Percentiles rank a stretch among this genome's conserved stretches.
Conservation (phyloP, 352 stramenopile species). For the Nothophytophthora sp. region DNA sequence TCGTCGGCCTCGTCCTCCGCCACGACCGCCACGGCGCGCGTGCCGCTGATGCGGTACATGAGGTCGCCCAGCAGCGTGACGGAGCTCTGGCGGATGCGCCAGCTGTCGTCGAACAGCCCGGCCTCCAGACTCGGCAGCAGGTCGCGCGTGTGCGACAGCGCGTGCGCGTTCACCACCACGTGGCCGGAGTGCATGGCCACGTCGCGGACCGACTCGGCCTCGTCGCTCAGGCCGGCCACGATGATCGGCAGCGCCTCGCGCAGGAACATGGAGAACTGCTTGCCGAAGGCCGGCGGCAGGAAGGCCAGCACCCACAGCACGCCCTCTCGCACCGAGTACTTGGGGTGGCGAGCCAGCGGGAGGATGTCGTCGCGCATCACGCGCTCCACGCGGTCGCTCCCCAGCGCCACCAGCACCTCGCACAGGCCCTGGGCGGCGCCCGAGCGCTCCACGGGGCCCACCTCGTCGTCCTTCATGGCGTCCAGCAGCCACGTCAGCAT, state of each 20-base stretch:
- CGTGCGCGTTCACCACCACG: constrained; percentile 97
- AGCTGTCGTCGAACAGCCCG: constrained; percentile 98
- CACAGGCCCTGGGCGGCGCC: constrained; percentile 98
- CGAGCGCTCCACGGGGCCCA: constrained; percentile 96
- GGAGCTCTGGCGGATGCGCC: constrained; percentile 98
- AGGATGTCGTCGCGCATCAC: constrained; percentile 95
- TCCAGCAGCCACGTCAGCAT: constrained; percentile 98
- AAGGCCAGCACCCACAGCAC: constrained; percentile 99
- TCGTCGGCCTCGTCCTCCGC: constrained; percentile 61
- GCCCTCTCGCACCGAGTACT: constrained; percentile 96
- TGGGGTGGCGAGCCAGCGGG: constrained; percentile 93
- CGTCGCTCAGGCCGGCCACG: constrained; percentile 97
- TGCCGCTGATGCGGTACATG: constrained; percentile 98
- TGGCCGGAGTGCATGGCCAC: constrained; percentile 97
- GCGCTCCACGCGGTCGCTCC: constrained; percentile 72
- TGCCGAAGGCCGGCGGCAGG: constrained; percentile 94
- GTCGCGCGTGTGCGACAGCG: constrained; percentile 96
- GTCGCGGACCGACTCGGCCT: constrained; percentile 97
- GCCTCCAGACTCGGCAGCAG: constrained; percentile 97
- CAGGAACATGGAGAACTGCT: constrained; percentile 94
- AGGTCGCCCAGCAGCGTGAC: constrained; percentile 96
- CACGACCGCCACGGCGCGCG: constrained; percentile 79
- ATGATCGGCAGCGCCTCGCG: constrained; percentile 96
- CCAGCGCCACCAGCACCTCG: constrained; percentile 92
- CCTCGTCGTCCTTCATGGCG: constrained; percentile 93